Conservation (phyloP, 2,329 filamentous ascomycete genomes). For the Didymosphaeria variabile region DNA sequence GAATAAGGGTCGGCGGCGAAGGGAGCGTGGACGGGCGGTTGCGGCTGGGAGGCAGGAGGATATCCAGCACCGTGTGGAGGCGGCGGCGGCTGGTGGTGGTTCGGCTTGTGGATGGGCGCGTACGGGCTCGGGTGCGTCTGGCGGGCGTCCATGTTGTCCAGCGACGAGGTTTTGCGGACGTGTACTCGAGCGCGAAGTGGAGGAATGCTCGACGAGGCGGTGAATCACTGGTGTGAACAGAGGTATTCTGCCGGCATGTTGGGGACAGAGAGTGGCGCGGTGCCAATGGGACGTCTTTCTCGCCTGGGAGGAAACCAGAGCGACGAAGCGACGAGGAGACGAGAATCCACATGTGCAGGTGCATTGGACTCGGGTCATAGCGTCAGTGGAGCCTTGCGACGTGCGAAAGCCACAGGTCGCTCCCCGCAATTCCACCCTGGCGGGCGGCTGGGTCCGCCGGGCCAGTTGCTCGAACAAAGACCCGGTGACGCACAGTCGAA, state of each 20-base stretch:
- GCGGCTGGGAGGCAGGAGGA: constrained; percentile 44
- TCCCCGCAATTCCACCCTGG: constrained; percentile 2
- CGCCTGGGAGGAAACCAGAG: constrained; percentile 9
- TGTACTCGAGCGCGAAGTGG: not conserved
- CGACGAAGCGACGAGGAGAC: constrained; percentile 10
- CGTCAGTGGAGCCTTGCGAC: constrained; percentile 5
- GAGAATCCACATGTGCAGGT: constrained; percentile 9
- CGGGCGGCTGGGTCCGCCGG: not conserved
- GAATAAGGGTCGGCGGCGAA: constrained; percentile 58
- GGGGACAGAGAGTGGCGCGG: not conserved
- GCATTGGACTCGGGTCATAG: constrained; percentile 8
- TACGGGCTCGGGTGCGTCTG: constrained; percentile 52
- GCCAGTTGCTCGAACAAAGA: not conserved
- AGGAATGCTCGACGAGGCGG: not conserved
- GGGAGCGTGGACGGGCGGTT: constrained; percentile 54
- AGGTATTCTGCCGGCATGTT: not conserved
- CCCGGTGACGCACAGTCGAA: not conserved
- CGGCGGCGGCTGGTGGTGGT: constrained; percentile 41
- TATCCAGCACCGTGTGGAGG: constrained; percentile 41
- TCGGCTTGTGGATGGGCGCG: constrained; percentile 63
- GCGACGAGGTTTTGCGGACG: constrained; percentile 18
- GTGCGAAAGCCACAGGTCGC: not conserved
- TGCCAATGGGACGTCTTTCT: not conserved
- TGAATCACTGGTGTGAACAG: not conserved
- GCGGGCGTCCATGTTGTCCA: constrained; percentile 46